Evolutionary conservation across 2,329 filamentous ascomycete genomes (phyloP).

Genomic region (Diaporthe sp.): DNA sequence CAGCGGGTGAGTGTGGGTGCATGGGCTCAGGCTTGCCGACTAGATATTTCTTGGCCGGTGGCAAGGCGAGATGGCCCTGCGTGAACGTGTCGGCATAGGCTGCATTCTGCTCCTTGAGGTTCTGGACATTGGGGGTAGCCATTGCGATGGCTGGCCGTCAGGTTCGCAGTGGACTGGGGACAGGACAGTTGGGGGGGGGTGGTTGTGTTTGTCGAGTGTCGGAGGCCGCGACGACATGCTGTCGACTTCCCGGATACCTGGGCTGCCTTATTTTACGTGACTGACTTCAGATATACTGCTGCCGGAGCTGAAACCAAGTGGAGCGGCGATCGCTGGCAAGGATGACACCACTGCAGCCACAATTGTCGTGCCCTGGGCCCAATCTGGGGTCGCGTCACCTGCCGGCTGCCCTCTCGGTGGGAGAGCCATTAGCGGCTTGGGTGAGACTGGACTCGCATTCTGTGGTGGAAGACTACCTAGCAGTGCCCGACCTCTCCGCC

Average conservation of each 20-base stretch:
- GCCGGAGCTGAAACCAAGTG: not conserved
- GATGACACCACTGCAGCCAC: slow-evolving; percentile 24
- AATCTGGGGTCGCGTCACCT: slow-evolving; percentile 1
- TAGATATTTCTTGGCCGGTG: slow-evolving; percentile 78
- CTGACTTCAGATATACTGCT: not conserved
- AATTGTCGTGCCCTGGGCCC: slow-evolving; percentile 1
- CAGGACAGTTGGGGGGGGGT: too few species aligned
- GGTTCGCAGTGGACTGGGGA: not conserved
- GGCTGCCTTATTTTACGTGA: not conserved
- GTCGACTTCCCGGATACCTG: not conserved
- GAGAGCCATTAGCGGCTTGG: slow-evolving; percentile 16
- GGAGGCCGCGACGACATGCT: not conserved
- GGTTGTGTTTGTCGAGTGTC: not conserved
- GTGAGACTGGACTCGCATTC: not conserved
- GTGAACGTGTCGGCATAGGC: slow-evolving; percentile 63
- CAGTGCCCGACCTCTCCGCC: not conserved
- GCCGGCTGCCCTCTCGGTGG: not conserved
- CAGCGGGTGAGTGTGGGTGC: slow-evolving; percentile 29
- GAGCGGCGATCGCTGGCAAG: slow-evolving; percentile 1
- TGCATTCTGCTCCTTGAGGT: slow-evolving; percentile 48
- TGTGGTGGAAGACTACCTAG: not conserved
- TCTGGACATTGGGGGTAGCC: slow-evolving; percentile 47
- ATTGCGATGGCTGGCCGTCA: slow-evolving; percentile 32
- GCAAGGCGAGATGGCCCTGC: slow-evolving; percentile 76
- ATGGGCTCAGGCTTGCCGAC: slow-evolving; percentile 61